Evolutionary conservation across 129 eudicot genomes (phyloP), one percentile per base, ranked within the genome.

Genomic region (Ambrosia trifida): DNA sequence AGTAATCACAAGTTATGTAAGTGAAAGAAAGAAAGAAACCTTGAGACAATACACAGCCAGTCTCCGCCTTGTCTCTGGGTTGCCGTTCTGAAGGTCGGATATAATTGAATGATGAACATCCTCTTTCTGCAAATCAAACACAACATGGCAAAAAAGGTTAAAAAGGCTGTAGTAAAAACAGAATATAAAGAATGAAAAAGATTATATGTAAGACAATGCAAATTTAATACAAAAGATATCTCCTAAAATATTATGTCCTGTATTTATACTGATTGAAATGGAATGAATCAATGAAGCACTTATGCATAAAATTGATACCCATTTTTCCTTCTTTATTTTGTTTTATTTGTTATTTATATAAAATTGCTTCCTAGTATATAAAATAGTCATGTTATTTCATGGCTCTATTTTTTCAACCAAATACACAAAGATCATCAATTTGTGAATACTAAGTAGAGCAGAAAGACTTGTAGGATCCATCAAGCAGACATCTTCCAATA

Each of bases 21-120:
- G 11, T 36, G 56, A 6, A 56, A 36, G 17, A 66, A n/a, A 62
- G 51, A 72, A 61, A 31, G 67, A 24, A 57, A 95, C 99, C 99
- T 95, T 95, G 77, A 95, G 84, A 84, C 97, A 95, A 72, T 95
- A 95, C 14, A 95, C 99, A 84, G 99, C 99, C 79, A 95, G 80
- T 68, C 99, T 93, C 72, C 96, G 78, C 85, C 99, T 90, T 65
- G 99, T 90, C 85, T 95, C 99, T 70, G 99, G 73, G 61, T 83
- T 90, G 33, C 99, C 99, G 79, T 95, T 95, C 83, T 95, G 99
- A 78, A 95, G 94, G 68, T 95, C 99, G 33, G 99, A 85, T 81
- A 95, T 95, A 51, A 95, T 95, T 74, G 99, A 95, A 81, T 95
- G 99, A 83, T 95, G 99, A 52, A 95, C 99, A 83, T 90, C 99